A percentile compares a stretch with the other conserved stretches of the same genome.
Evolutionary conservation across 2,329 filamentous ascomycete species (phyloP).

Genomic region (Thielaviopsis musarum): DNA sequence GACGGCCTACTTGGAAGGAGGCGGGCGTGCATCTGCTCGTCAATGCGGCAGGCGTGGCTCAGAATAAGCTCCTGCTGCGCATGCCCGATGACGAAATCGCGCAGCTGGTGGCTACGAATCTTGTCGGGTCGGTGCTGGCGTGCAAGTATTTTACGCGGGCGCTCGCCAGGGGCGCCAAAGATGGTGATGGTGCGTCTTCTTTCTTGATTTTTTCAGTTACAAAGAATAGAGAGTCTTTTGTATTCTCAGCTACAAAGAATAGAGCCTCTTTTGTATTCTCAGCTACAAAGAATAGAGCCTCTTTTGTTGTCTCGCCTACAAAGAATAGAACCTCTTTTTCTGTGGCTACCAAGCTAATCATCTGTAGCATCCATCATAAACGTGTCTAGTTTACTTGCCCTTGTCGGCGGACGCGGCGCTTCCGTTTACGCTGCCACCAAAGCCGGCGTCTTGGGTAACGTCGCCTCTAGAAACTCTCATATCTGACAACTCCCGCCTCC

Average conservation of each 20-base stretch:
- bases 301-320: too few relatives aligned
- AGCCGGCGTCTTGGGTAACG: conserved; percentile 53
- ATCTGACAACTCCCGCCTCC: too few relatives aligned
- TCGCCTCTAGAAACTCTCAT: background rate
- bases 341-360: background rate
- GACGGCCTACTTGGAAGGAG: too few relatives aligned
- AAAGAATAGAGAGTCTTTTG: too few relatives aligned
- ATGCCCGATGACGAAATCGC: conserved; percentile 34
- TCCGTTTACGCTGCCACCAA: conserved; percentile 66
- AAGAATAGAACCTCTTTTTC: too few relatives aligned
- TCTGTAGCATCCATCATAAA: conserved; percentile 59
- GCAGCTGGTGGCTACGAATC: conserved; percentile 50
- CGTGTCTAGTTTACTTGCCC: conserved; percentile 57
- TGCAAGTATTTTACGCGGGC: conserved; percentile 30
- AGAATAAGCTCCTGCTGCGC: conserved; percentile 44
- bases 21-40: conserved; percentile 42
- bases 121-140: conserved; percentile 46
- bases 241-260: too few relatives aligned
- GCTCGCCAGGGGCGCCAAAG: conserved; percentile 5
- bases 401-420: conserved; percentile 51
- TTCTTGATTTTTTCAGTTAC: too few relatives aligned
- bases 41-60: conserved; percentile 63
- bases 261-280: too few relatives aligned
- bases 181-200: conserved; percentile 6
- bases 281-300: too few relatives aligned